A percentile compares a stretch with the other conserved stretches of the same genome.
Evolutionary conservation across 2,329 filamentous ascomycete genomes (phyloP).

Genomic region (Taxawa tesnikishii): DNA sequence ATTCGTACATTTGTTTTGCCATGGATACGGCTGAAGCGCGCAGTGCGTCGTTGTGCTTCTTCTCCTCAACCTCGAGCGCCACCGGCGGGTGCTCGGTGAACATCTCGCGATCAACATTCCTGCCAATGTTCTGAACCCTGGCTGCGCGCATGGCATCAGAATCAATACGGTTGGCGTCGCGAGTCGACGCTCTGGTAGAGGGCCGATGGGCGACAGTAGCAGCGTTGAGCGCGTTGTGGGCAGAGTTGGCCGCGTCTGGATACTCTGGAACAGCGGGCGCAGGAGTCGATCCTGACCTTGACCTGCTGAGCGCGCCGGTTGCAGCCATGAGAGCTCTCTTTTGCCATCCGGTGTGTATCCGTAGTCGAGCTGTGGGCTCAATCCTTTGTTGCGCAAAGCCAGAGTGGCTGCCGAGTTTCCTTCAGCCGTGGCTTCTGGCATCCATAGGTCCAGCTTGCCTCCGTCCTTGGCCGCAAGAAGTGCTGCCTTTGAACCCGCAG

Average conservation of each 20-base stretch:
- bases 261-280: slow-evolving; percentile 29
- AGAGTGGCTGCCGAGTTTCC: slow-evolving; percentile 60
- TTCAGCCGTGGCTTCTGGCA: slow-evolving; percentile 33
- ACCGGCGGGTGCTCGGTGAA: slow-evolving; percentile 67
- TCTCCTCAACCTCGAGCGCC: slow-evolving; percentile 59
- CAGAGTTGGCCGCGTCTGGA: slow-evolving; percentile 47
- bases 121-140: slow-evolving; percentile 50
- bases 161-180: slow-evolving; percentile 28
- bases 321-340: slow-evolving; percentile 63
- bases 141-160: slow-evolving; percentile 47
- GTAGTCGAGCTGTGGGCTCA: slow-evolving; percentile 32
- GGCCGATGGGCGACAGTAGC: slow-evolving; percentile 55
- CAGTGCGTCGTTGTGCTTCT: slow-evolving; percentile 57
- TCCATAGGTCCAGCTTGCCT: slow-evolving; percentile 39
- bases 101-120: slow-evolving; percentile 60
- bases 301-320: slow-evolving; percentile 60
- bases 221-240: slow-evolving; percentile 58
- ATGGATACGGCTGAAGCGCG: slow-evolving; percentile 78
- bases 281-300: slow-evolving; percentile 51
- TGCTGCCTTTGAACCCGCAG: slow-evolving; percentile 63
- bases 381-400: slow-evolving; percentile 45
- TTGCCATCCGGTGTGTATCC: slow-evolving; percentile 39
- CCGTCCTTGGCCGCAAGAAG: slow-evolving; percentile 48
- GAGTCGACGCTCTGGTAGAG: slow-evolving; percentile 14
- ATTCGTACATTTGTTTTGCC: slow-evolving; percentile 72